These are phyloP conservation scores for Yamadazyma diddensiae DNA, from an alignment of 1,139 yeast species.

Conservation along the genomic window DNA sequence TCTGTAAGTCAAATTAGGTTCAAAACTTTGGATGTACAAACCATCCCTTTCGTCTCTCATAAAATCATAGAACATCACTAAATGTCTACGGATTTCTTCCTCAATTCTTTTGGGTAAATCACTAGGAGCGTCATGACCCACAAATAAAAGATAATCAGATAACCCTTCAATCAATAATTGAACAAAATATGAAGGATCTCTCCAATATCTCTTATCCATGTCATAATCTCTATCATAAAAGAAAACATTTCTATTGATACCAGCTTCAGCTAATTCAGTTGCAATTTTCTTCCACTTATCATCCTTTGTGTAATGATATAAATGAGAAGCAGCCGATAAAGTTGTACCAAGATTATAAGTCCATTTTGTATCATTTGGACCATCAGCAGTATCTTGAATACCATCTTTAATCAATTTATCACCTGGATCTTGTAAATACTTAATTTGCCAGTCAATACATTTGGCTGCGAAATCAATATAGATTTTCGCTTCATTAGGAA, in stretches of 20 bases:
- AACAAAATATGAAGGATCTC: slow-evolving; percentile 62
- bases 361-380: slow-evolving; percentile 55
- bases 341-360: slow-evolving; percentile 73
- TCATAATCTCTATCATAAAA: slow-evolving; percentile 67
- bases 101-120: slow-evolving; percentile 35
- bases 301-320: slow-evolving; percentile 54
- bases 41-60: slow-evolving; percentile 60
- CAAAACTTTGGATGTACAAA: slow-evolving; percentile 59
- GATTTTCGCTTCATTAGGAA: slow-evolving; percentile 42
- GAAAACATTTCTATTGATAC: slow-evolving; percentile 52
- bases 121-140: slow-evolving; percentile 45
- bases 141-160: slow-evolving; percentile 58
- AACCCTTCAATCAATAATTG: slow-evolving; percentile 67
- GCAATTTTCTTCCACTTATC: slow-evolving; percentile 56
- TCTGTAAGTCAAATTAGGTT: slow-evolving; percentile 54
- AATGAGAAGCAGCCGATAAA: slow-evolving; percentile 50
- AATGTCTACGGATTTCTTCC: slow-evolving; percentile 48
- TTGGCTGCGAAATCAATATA: slow-evolving; percentile 53
- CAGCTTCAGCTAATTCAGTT: slow-evolving; percentile 57
- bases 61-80: slow-evolving; percentile 54
- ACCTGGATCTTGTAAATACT: slow-evolving; percentile 47
- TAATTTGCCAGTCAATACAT: slow-evolving; percentile 55
- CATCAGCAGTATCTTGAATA: slow-evolving; percentile 46
- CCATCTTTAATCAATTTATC: slow-evolving; percentile 67
- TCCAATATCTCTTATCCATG: slow-evolving; percentile 56